Evolutionary conservation across 148 eudicot species (phyloP), one percentile per base, ranked within the genome.

Genomic region (Vaccinium corymbosum): DNA sequence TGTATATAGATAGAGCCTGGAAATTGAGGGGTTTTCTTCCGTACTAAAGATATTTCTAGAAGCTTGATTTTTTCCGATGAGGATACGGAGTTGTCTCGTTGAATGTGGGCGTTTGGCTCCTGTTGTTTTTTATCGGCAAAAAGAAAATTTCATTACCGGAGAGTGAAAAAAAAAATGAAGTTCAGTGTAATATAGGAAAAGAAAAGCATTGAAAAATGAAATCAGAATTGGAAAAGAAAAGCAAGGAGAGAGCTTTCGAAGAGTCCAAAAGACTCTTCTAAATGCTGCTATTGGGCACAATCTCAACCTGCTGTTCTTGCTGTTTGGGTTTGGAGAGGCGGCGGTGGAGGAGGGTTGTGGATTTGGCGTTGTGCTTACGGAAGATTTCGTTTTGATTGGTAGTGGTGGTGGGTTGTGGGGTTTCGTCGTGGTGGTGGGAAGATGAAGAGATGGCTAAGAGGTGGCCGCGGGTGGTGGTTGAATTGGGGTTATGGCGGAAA

Each of bases 1-100:
- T 90, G 86, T 19, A 86, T 49, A 53, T 90, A 90, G 74, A 95
- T 89, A n/a, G 98, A 94, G 22, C 98, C 98, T 0, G 98, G 98
- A 35, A 95, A 95, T 84, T 86, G 92, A 14, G 98, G 96, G 77
- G 91, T 82, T 19, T 91, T 87, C 86, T 90, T 95, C 50, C 89
- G 85, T 2, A 86, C 81, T 16, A 92, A 86, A 49, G 98, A 87
- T 17, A 94, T 79, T 79, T 94, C 92, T 15, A 94, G 83, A 80
- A 92, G 87, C 82, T 87, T 85, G n/a, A 82, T 89, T 83, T 83
- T 89, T 20, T 91, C 91, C 72, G 89, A 84, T 17, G 87, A 80
- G 17, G 90, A 82, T 7, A 84, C 42, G 25, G 74, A 83, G 38
- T 74, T 52, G 48, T 55, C 76, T 74, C 77, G 82, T 71, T 80